These are phyloP conservation scores for Clonostachys byssicola DNA, from an alignment of 2,329 filamentous ascomycete species.

Conservation along the genomic window DNA sequence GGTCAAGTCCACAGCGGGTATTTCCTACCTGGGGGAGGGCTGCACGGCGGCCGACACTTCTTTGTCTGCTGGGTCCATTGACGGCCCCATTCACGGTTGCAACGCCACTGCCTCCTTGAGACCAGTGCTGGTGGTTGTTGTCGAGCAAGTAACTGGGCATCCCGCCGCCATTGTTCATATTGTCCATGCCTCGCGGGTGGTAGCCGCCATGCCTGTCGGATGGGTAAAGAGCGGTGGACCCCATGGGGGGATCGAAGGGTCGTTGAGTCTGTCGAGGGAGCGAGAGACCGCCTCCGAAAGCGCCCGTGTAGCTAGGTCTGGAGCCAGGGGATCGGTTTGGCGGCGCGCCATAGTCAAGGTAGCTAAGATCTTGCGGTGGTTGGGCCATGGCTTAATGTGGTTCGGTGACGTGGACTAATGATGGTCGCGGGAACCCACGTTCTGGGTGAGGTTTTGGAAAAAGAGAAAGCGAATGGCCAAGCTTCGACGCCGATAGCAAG, in stretches of 20 bases:
- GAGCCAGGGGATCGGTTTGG: constrained; percentile 66
- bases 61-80: constrained; percentile 56
- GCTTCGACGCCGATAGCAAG: neutral
- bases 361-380: constrained; percentile 58
- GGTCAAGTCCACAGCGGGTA: neutral
- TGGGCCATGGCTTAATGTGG: constrained; percentile 30
- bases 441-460: neutral
- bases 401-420: no score
- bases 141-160: constrained; percentile 51
- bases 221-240: constrained; percentile 61
- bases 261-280: constrained; percentile 57
- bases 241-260: constrained; percentile 70
- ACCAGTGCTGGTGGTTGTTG: constrained; percentile 80
- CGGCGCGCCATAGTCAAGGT: constrained; percentile 62
- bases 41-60: constrained; percentile 48
- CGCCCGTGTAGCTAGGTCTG: constrained; percentile 46
- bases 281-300: constrained; percentile 45
- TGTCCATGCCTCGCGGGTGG: constrained; percentile 55
- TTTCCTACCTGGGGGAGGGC: constrained; percentile 70
- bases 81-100: constrained; percentile 59
- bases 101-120: constrained; percentile 65
- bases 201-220: constrained; percentile 55
- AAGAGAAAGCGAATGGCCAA: neutral
- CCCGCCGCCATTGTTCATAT: constrained; percentile 29
- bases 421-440: no score